phyloP scores from a whole-genome alignment of 169 alveolate genomes.

The Amoebophrya sp. region DNA sequence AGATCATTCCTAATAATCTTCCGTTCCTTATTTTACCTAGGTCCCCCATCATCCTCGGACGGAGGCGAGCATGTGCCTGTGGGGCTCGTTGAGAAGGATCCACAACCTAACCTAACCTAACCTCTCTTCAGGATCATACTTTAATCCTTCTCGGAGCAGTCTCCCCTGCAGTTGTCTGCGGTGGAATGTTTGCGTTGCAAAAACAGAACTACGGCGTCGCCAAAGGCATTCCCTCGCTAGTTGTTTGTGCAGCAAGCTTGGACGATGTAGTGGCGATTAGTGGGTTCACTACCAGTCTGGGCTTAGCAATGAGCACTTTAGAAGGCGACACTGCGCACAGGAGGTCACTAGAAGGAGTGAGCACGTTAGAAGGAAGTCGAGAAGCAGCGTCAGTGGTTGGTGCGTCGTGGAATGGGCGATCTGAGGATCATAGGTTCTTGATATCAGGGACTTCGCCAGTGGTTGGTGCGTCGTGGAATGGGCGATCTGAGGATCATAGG shows the following conservation, averaged over 20 bases:
- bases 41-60: too few relatives aligned
- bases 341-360: neutral
- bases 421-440: neutral
- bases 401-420: neutral
- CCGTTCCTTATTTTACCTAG: too few relatives aligned
- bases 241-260: slow-evolving; percentile 5
- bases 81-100: too few relatives aligned
- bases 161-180: neutral
- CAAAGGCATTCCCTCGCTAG: neutral
- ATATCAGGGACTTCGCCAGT: neutral
- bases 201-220: neutral
- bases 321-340: too few relatives aligned
- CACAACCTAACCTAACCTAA: too few relatives aligned
- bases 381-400: neutral
- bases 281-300: neutral
- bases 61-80: too few relatives aligned
- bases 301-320: neutral
- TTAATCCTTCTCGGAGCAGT: slow-evolving; percentile 8
- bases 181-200: slow-evolving; percentile 6
- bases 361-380: neutral
- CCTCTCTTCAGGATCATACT: too few relatives aligned
- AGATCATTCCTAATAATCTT: too few relatives aligned
- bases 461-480: neutral
- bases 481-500: neutral
- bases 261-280: neutral